A percentile compares a stretch with the other conserved stretches of the same genome.
Conservation (phyloP, 257 asterid genomes). For the Ilex asprella region DNA sequence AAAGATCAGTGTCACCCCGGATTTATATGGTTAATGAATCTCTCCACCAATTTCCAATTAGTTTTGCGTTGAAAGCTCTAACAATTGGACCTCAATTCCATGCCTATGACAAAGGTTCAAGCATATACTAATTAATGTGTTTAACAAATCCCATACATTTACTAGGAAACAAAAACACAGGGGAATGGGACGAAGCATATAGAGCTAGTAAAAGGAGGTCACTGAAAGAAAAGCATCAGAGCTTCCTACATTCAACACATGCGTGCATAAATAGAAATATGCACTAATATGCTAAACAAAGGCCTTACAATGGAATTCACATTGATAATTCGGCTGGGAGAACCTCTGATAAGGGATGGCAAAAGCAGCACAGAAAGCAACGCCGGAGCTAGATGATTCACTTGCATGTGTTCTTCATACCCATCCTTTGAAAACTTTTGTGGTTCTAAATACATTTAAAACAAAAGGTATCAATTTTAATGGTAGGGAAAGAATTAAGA, state of each 20-base stretch:
- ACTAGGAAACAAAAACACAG: too few species aligned
- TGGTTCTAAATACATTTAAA: conserved; percentile 49
- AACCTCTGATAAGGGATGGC: conserved; percentile 92
- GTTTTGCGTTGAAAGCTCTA: too few species aligned
- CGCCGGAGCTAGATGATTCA: conserved; percentile 97
- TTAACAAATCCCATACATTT: too few species aligned
- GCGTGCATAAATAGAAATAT: too few species aligned
- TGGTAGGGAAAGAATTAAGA: too few species aligned
- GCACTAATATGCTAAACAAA: not conserved
- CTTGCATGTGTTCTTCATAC: conserved; percentile 92
- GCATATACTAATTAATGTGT: too few species aligned
- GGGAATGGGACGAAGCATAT: not conserved
- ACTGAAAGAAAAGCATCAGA: not conserved
- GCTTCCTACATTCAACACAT: not conserved
- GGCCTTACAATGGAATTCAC: conserved; percentile 82
- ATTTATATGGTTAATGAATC: too few species aligned
- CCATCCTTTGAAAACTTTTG: conserved; percentile 83
- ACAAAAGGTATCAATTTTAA: not conserved
- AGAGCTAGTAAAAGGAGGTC: not conserved
- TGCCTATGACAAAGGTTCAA: too few species aligned
- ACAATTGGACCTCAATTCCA: too few species aligned
- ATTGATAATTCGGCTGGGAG: conserved; percentile 88
- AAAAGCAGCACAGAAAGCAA: conserved; percentile 78
- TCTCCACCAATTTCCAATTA: too few species aligned
- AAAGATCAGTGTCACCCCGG: too few species aligned